Conservation (phyloP, 768 basidiomycete genomes). For the Mycena alexandri region DNA sequence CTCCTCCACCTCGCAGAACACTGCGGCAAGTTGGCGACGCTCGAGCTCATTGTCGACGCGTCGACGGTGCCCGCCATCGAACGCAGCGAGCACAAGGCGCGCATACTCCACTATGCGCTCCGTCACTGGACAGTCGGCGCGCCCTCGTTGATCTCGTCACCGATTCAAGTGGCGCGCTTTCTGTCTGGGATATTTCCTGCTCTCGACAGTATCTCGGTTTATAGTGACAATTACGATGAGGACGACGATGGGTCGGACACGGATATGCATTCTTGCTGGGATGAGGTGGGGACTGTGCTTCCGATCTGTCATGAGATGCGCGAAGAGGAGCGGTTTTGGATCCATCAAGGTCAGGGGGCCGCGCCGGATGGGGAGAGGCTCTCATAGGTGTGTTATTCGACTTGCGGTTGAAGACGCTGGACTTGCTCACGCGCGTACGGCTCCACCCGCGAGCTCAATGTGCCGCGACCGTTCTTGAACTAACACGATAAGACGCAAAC, state of each 20-base stretch:
- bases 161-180: not conserved
- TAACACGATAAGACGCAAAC: too few species aligned
- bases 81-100: not conserved
- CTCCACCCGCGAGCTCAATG: too few species aligned
- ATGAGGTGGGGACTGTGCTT: not conserved
- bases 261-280: not conserved
- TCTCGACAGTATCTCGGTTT: not conserved
- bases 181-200: not conserved
- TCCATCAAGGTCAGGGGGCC: not conserved
- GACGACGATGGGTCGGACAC: not conserved
- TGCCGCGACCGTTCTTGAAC: too few species aligned
- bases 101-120: not conserved
- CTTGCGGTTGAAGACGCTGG: too few species aligned
- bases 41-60: not conserved
- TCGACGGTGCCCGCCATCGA: not conserved
- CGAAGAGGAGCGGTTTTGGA: not conserved
- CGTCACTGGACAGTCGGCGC: not conserved
- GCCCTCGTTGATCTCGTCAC: not conserved
- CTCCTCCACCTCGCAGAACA: not conserved
- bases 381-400: too few species aligned
- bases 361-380: too few species aligned
- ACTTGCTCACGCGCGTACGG: too few species aligned
- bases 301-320: conserved; percentile 1
- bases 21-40: not conserved
- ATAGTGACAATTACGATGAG: not conserved